Base-by-base conservation (phyloP, 148 eudicot genomes). In the Rhododendron mucronatum region DNA sequence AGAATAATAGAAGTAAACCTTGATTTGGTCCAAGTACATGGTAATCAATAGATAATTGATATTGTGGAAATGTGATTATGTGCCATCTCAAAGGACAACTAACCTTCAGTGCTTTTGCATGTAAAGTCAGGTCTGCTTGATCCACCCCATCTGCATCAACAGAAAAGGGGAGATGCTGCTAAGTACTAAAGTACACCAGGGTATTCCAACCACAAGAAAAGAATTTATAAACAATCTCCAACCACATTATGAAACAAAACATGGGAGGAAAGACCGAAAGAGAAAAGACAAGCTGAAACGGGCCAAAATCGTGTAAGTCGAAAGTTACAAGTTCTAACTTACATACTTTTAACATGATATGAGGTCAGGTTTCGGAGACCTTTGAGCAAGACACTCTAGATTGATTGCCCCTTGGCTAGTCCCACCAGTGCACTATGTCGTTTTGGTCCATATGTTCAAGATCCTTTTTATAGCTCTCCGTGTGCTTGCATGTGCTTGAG, bases 91-190 rank as follows among this genome's bases (percentile, higher is more conserved):
- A 80, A 84, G 51, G 11, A 87, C 53, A 63, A 41, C 93, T 81
- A 81, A 96, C 99, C 99, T 94, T 96, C 99, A 53, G 98, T 95
- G 89, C 96, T 95, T 92, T 92, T 96, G 91, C 99, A 96, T 53
- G 98, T 93, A 85, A 96, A 96, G 92, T 95, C 99, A 89, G 98
- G 97, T 89, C 99, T 91, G 90, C 99, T 96, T 57, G 98, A 96
- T 90, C 99, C 99, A 88, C 99, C 99, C 98, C 99, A 96, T 76
- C 99, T 96, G 96, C 92, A 93, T 85, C 50, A 85, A 1, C 39
- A 35, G 76, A 37, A 14, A 39, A 57, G 8, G 21, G 39, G 30
- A 75, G 65, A 33, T 71, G 76, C 51, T 69, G 45, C 45, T 41
- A 41, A 41, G 45, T 41, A 41, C 45, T 41, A 41, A 39, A 82